Evolutionary conservation across 2,329 filamentous ascomycete genomes (phyloP).

Genomic region (Hymenoscyphus salicellus): DNA sequence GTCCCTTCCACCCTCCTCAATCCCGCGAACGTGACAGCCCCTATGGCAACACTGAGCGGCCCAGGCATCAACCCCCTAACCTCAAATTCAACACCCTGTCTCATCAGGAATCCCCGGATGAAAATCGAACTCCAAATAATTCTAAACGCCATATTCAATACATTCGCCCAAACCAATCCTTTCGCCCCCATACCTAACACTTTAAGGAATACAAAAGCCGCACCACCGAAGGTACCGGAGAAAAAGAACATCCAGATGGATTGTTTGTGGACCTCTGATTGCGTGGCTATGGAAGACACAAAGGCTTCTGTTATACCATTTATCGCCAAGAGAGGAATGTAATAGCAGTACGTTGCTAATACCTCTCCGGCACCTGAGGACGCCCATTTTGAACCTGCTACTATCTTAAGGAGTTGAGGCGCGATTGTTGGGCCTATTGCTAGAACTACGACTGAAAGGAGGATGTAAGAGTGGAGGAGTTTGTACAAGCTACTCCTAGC

Average conservation of each 20-base stretch:
- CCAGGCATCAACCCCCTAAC: slow-evolving; percentile 45
- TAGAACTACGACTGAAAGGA: slow-evolving; percentile 68
- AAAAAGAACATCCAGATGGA: slow-evolving; percentile 82
- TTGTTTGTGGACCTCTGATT: slow-evolving; percentile 71
- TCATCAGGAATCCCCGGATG: slow-evolving; percentile 61
- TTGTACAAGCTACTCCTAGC: slow-evolving; percentile 54
- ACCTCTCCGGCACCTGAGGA: slow-evolving; percentile 69
- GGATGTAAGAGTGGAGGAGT: slow-evolving; percentile 69
- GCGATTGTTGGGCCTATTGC: slow-evolving; percentile 73
- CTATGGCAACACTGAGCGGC: slow-evolving; percentile 43
- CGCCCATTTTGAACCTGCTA: slow-evolving; percentile 77
- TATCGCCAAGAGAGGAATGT: slow-evolving; percentile 85
- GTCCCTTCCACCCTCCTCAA: slow-evolving; percentile 36
- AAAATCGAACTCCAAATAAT: slow-evolving; percentile 79
- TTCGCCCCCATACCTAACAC: slow-evolving; percentile 67
- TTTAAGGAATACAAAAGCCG: slow-evolving; percentile 73
- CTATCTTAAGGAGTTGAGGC: slow-evolving; percentile 66
- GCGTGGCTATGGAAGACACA: slow-evolving; percentile 78
- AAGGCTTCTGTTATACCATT: slow-evolving; percentile 94
- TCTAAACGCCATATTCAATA: slow-evolving; percentile 82
- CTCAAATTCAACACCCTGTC: slow-evolving; percentile 43
- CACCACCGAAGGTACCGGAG: slow-evolving; percentile 69
- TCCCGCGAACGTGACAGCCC: slow-evolving; percentile 44
- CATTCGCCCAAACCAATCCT: slow-evolving; percentile 83
- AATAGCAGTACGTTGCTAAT: slow-evolving; percentile 81